Conservation (phyloP, 345 rosid species). For the Anastatica hierochuntica region DNA sequence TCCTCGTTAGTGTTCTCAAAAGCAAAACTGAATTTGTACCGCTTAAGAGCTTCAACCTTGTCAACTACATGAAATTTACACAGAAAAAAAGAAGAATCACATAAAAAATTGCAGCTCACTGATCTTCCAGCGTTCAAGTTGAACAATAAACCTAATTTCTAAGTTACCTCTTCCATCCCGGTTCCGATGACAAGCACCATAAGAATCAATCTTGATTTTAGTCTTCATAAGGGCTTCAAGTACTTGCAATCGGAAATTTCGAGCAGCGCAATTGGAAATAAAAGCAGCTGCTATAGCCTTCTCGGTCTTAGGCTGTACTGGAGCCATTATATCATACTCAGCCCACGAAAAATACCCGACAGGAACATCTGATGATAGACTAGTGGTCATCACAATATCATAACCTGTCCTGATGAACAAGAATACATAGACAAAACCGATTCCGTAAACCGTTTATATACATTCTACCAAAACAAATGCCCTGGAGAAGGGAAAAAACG, state of each 20-base stretch:
- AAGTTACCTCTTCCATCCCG: slow-evolving; percentile 62
- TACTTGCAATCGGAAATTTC: slow-evolving; percentile 81
- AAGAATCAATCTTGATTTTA: slow-evolving; percentile 63
- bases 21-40: slow-evolving; percentile 86
- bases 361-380: slow-evolving; percentile 98
- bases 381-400: slow-evolving; percentile 78
- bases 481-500: background rate
- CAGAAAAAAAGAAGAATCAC: background rate
- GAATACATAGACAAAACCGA: background rate
- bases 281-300: slow-evolving; percentile 89
- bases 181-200: slow-evolving; percentile 83
- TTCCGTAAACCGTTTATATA: too few relatives aligned
- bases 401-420: slow-evolving; percentile 53
- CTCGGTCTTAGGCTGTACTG: slow-evolving; percentile 72
- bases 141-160: background rate
- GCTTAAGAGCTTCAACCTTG: slow-evolving; percentile 80
- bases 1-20: slow-evolving; percentile 97
- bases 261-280: slow-evolving; percentile 90
- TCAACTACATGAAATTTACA: slow-evolving; percentile 70
- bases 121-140: too few relatives aligned
- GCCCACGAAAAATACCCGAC: slow-evolving; percentile 99
- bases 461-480: too few relatives aligned
- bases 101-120: too few relatives aligned
- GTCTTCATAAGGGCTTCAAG: slow-evolving; percentile 59
- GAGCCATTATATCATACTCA: slow-evolving; percentile 93